Evolutionary conservation across 2,329 filamentous ascomycete species (phyloP), one percentile per base, ranked within the genome.

Genomic region (Cryphonectria carpinicola): DNA sequence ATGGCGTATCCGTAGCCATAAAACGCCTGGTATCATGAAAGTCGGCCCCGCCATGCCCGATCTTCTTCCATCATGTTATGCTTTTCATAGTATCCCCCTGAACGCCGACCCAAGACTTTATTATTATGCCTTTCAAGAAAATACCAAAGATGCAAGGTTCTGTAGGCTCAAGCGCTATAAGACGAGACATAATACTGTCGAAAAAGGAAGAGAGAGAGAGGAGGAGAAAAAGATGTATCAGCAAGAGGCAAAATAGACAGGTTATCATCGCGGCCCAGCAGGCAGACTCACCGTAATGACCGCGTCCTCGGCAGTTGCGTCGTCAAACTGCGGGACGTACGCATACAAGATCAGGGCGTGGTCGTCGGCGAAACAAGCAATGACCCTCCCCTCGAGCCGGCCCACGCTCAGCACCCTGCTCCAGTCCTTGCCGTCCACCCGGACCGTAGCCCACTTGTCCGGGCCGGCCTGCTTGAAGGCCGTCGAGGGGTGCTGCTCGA

Each of bases 341-440:
- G 96, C 93, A 77, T 96, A 96, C 37, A 96, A 83, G 56, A 96
- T 93, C 73, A 97, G 80, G 2, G 93, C 93, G 79, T 94, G 90
- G 67, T 93, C 92, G 77, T 96, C 86, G 54, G 90, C 90, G 80
- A 97, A 94, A 78, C 95, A 98, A 70, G 95, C 96, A 83, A 98
- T 96, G 66, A 98, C 95, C 75, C 94, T 87, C 0, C 94, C 95
- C 75, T 96, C 95, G 41, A 98, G 83, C 66, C 95, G 86, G 1
- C 95, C 95, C 17, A 98, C 95, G 79, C 94, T 97, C 74, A 99
- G 85, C n/a, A 98, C 95, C 75, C 89, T 90, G 43, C 94, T 94
- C 95, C 96, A 98, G 79, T 99, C 96, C 79, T 90, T 92, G 46
- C 94, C 96, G 81, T 98, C 96, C 35, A 98, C 94, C 67, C 93